Evolutionary conservation across 2,329 filamentous ascomycete genomes (phyloP).

Genomic region (Alternaria panax): DNA sequence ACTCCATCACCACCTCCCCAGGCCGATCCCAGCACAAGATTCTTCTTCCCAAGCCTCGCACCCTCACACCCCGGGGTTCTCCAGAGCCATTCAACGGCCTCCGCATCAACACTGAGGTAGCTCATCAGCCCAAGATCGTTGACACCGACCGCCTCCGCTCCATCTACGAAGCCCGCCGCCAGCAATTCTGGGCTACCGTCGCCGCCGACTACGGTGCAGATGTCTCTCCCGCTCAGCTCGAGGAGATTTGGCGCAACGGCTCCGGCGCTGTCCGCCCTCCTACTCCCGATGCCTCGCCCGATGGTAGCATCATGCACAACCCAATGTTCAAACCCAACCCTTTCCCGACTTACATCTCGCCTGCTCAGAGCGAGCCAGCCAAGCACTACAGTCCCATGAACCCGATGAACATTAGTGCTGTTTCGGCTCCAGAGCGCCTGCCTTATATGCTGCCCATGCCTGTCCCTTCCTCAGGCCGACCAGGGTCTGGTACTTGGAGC

Average conservation of each 20-base stretch:
- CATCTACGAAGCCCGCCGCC: constrained; percentile 74
- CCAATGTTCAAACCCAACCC: constrained; percentile 39
- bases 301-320: constrained; percentile 48
- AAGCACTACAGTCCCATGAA: constrained; percentile 46
- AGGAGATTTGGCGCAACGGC: constrained; percentile 69
- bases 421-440: constrained; percentile 45
- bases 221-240: constrained; percentile 68
- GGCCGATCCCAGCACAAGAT: constrained; percentile 60
- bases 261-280: constrained; percentile 44
- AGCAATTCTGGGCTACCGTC: constrained; percentile 75
- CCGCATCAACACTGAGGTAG: constrained; percentile 56
- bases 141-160: constrained; percentile 72
- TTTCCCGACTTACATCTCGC: constrained; percentile 43
- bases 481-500: constrained; percentile 47
- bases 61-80: constrained; percentile 51
- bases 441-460: constrained; percentile 50
- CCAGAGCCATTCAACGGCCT: constrained; percentile 50
- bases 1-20: constrained; percentile 58
- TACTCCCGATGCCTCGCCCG: constrained; percentile 50
- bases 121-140: constrained; percentile 57
- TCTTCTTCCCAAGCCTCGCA: constrained; percentile 69
- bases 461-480: constrained; percentile 42
- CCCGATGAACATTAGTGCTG: constrained; percentile 39
- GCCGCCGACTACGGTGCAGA: constrained; percentile 74
- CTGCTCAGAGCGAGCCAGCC: constrained; percentile 38